These are phyloP conservation scores for Zizania latifolia DNA, from an alignment of 176 grass and related monocot species.

Conservation along the genomic window DNA sequence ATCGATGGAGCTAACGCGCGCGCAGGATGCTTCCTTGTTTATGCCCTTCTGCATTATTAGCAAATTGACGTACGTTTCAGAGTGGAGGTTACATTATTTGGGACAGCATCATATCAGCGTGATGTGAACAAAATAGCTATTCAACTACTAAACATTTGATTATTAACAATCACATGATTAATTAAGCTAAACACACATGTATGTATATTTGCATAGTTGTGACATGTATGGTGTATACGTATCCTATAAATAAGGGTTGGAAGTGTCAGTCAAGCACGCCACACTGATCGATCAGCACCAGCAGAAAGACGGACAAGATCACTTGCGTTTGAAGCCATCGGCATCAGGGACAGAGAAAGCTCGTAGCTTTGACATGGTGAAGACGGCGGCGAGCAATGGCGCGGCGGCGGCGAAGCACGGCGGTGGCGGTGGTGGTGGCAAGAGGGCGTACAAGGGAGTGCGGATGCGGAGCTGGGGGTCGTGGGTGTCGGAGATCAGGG, in stretches of 20 bases:
- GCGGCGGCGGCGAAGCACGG: neutral
- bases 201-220: slow-evolving; percentile 10
- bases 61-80: slow-evolving; percentile 29
- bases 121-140: slow-evolving; percentile 34
- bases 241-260: slow-evolving; percentile 59
- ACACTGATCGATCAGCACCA: neutral
- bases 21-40: slow-evolving; percentile 28
- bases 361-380: slow-evolving; percentile 43
- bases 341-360: neutral
- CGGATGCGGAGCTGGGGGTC: slow-evolving; percentile 93
- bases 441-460: slow-evolving; percentile 82
- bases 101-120: slow-evolving; percentile 17
- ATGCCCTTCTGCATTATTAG: slow-evolving; percentile 21
- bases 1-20: neutral
- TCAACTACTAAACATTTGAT: slow-evolving; percentile 14
- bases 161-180: neutral
- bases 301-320: neutral
- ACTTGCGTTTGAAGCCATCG: slow-evolving; percentile 5
- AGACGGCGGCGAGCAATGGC: slow-evolving; percentile 30
- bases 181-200: no score
- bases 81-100: neutral
- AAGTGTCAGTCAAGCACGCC: slow-evolving; percentile 29
- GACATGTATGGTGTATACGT: neutral
- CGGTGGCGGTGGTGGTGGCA: neutral
- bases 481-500: slow-evolving; percentile 90